phyloP scores from a whole-genome alignment of 2,329 filamentous ascomycete species.

The Fusarium palustre region DNA sequence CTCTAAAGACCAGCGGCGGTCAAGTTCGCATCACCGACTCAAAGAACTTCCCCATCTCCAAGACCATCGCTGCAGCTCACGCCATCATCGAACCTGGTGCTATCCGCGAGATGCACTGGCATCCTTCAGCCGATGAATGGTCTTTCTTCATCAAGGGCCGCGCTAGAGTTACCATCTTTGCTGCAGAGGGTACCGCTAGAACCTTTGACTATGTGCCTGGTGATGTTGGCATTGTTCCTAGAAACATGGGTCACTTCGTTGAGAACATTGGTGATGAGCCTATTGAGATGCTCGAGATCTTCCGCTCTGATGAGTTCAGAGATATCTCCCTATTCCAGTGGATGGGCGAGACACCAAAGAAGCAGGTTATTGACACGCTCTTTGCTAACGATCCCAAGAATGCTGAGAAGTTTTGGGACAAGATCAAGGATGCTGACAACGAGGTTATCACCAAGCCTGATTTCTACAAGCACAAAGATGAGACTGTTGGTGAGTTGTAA shows the following conservation, averaged over 20 bases:
- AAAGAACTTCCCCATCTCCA: slow-evolving; percentile 79
- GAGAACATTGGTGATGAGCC: slow-evolving; percentile 84
- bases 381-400: slow-evolving; percentile 71
- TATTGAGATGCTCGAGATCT: slow-evolving; percentile 80
- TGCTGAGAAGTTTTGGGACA: slow-evolving; percentile 71
- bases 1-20: slow-evolving; percentile 70
- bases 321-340: slow-evolving; percentile 81
- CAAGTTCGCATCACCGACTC: slow-evolving; percentile 80
- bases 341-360: slow-evolving; percentile 77
- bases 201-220: slow-evolving; percentile 82
- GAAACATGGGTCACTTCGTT: slow-evolving; percentile 83
- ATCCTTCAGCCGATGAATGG: slow-evolving; percentile 83
- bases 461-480: slow-evolving; percentile 19
- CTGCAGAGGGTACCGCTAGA: slow-evolving; percentile 73
- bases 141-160: slow-evolving; percentile 80
- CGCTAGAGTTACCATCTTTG: slow-evolving; percentile 80
- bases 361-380: slow-evolving; percentile 73
- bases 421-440: slow-evolving; percentile 71
- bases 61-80: slow-evolving; percentile 78
- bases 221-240: slow-evolving; percentile 81
- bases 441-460: slow-evolving; percentile 61
- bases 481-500: slow-evolving; percentile 12
- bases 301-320: slow-evolving; percentile 76
- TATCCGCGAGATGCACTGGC: slow-evolving; percentile 85
- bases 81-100: slow-evolving; percentile 77